These are phyloP conservation scores for Alternaria brassicicola DNA, from an alignment of 2,329 filamentous ascomycete genomes.

Conservation along the genomic window DNA sequence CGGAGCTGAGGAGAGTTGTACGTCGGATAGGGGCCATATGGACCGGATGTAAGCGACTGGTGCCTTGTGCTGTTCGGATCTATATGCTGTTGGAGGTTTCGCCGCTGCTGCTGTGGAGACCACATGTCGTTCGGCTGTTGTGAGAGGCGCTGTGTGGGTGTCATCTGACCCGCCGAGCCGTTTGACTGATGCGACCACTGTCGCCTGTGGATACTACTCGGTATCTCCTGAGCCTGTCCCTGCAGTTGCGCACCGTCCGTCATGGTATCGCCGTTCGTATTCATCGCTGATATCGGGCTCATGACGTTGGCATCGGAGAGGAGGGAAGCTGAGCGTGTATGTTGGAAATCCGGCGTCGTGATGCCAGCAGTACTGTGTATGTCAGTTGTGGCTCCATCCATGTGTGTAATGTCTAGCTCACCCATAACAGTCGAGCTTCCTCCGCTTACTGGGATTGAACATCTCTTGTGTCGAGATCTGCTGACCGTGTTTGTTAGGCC, in stretches of 20 bases:
- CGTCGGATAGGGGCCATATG: background rate
- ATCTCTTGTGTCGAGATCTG: background rate
- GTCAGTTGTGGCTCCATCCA: background rate
- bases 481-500: background rate
- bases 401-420: background rate
- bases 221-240: background rate
- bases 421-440: background rate
- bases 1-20: background rate
- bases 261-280: background rate
- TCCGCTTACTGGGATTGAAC: background rate
- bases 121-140: background rate
- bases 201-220: background rate
- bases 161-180: background rate
- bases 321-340: background rate
- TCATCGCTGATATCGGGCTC: background rate
- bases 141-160: background rate
- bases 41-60: background rate
- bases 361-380: background rate
- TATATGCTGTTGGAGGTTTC: background rate
- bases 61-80: background rate
- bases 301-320: background rate
- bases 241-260: background rate
- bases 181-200: background rate
- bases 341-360: background rate
- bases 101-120: background rate